Conservation (phyloP, 139 green algal genomes). For the Asterochloris erici region DNA sequence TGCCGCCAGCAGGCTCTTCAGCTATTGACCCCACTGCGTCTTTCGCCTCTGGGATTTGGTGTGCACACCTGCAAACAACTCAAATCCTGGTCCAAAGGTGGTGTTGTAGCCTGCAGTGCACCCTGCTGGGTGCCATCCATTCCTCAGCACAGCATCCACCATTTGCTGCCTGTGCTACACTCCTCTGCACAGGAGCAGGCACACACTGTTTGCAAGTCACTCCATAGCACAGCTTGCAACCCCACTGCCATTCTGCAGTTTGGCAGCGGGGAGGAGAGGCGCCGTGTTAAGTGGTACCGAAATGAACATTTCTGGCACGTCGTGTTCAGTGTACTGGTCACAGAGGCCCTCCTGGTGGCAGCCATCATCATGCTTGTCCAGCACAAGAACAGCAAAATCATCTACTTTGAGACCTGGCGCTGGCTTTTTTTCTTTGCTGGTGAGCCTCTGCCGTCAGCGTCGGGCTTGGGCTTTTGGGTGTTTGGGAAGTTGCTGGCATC, state of each 20-base stretch:
- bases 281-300: constrained; percentile 11
- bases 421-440: constrained; percentile 18
- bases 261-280: background rate
- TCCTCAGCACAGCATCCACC: background rate
- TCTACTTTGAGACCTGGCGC: constrained; percentile 12
- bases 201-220: no score
- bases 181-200: background rate
- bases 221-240: no score
- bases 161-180: background rate
- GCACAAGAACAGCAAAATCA: background rate
- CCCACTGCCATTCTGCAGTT: constrained; percentile 1
- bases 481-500: no score
- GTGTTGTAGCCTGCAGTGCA: background rate
- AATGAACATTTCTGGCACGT: background rate
- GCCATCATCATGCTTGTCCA: constrained; percentile 14
- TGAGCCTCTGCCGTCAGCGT: background rate
- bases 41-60: background rate
- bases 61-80: background rate
- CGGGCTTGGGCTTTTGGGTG: no score
- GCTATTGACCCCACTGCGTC: no score
- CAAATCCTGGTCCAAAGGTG: background rate
- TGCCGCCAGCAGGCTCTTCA: no score
- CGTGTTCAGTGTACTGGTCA: constrained; percentile 2
- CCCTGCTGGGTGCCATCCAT: background rate
- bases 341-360: constrained; percentile 1